These are phyloP conservation scores for Suillus plorans DNA, from an alignment of 768 basidiomycete species.

Conservation along the genomic window DNA sequence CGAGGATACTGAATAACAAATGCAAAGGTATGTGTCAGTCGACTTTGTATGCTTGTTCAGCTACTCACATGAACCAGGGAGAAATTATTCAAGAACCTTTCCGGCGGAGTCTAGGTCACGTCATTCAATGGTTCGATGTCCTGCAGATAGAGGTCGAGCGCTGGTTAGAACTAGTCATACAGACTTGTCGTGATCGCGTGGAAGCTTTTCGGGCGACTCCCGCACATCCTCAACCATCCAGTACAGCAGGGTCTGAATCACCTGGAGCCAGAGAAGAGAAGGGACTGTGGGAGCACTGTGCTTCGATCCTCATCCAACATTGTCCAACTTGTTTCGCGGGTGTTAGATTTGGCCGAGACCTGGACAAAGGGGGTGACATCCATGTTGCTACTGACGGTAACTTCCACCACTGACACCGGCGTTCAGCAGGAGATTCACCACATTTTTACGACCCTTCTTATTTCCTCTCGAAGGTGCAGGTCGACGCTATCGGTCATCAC, in stretches of 20 bases:
- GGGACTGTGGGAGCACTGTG: not conserved
- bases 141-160: conserved; percentile 16
- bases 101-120: conserved; percentile 25
- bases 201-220: not conserved
- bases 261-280: not conserved
- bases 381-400: too few relatives aligned
- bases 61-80: not conserved
- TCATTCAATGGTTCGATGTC: conserved; percentile 29
- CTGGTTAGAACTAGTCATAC: conserved; percentile 11
- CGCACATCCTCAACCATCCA: too few relatives aligned
- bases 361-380: not conserved
- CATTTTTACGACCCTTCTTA: too few relatives aligned
- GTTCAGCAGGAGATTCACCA: too few relatives aligned
- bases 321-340: conserved; percentile 34
- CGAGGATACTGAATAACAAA: not conserved
- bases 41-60: not conserved
- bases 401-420: too few relatives aligned
- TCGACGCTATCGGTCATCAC: too few relatives aligned
- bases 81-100: conserved; percentile 29
- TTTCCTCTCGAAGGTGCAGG: too few relatives aligned
- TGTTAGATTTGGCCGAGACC: conserved; percentile 10
- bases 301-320: conserved; percentile 13
- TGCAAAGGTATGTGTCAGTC: conserved; percentile 1
- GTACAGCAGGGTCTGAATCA: too few relatives aligned
- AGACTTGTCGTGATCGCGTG: conserved; percentile 2